Base-by-base conservation (phyloP, 2,329 filamentous ascomycete genomes). In the Trichophyton schoenleinii region DNA sequence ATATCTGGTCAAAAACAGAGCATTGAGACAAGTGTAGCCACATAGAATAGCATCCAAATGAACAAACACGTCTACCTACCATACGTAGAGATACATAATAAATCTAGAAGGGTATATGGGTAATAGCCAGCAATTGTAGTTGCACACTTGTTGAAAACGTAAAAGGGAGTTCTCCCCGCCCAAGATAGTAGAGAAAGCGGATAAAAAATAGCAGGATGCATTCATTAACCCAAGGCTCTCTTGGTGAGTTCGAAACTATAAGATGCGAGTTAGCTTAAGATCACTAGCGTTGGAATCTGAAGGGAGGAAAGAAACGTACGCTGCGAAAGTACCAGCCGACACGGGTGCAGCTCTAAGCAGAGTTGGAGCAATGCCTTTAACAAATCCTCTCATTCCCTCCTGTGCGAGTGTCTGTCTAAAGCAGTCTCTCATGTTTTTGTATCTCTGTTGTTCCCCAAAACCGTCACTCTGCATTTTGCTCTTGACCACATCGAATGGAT, bases 401-500 rank as follows among this genome's bases (percentile, higher is more conserved):
- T 77, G 79, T 63, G 81, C 81, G 79, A 83, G 95, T 1, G 87
- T 95, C 80, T 95, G 85, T 63, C 80, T 82, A 75, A 97, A 95
- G 78, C 89, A 95, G 75, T 95, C 88, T 59, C 87, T 83, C 92
- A 96, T 96, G 61, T 79, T 86, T 72, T 78, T 83, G 77, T 88
- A 99, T 71, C 81, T 81, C 78, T 86, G 85, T 65, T 82, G 77
- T 3, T 71, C 74, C 1, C 89, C 90, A 71, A 96, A 94, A 0
- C 89, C 91, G 76, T 99, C 94, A 62, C 87, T 96, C 82, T 99
- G 94, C 92, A 97, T 96, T 83, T 96, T 97, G 77, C 90, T 96
- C 87, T 99, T 99, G 76, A 99, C 77, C 31, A 99, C 92, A 76
- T 99, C 94, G 66, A 99, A 87, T 22, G 94, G 94, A 77, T 99